Conservation (phyloP, 2,329 filamentous ascomycete genomes). For the Hypoxylon sp. region DNA sequence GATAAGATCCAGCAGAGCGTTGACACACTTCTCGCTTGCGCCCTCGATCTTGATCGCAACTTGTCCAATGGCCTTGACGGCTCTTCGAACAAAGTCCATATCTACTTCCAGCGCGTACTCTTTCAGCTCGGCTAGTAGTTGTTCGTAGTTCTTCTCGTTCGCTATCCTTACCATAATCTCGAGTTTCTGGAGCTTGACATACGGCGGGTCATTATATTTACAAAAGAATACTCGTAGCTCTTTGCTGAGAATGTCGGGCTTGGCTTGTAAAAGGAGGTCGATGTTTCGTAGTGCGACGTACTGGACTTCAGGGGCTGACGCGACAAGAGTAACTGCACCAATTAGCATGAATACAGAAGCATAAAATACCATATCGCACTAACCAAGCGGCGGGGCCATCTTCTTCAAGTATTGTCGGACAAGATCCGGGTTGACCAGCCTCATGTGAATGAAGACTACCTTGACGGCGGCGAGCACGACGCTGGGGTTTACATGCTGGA, state of each 20-base stretch:
- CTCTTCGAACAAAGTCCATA: constrained; percentile 96
- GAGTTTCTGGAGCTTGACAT: constrained; percentile 96
- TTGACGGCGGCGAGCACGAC: constrained; percentile 98
- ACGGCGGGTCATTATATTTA: constrained; percentile 99
- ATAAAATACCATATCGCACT: constrained; percentile 39
- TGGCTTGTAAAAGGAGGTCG: constrained; percentile 92
- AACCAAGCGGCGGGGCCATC: constrained; percentile 95
- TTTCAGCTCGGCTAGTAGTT: constrained; percentile 91
- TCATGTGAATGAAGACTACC: constrained; percentile 97
- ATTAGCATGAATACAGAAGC: constrained; percentile 20
- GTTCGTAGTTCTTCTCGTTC: constrained; percentile 95
- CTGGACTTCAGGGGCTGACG: constrained; percentile 95
- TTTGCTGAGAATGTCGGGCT: constrained; percentile 95
- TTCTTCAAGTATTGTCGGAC: constrained; percentile 92
- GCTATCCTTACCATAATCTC: constrained; percentile 99
- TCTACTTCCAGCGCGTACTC: constrained; percentile 98
- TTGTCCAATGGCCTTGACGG: constrained; percentile 95
- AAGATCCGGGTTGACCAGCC: constrained; percentile 77
- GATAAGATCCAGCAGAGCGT: constrained; percentile 90
- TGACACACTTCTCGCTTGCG: constrained; percentile 94
- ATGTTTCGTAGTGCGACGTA: constrained; percentile 97
- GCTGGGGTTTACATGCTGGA: constrained; percentile 97
- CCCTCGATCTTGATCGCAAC: constrained; percentile 98
- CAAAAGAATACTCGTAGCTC: constrained; percentile 99
- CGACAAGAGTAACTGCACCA: constrained; percentile 84